phyloP scores from a whole-genome alignment of 2,329 filamentous ascomycete species.

The Emmonsiellopsis sp. region DNA sequence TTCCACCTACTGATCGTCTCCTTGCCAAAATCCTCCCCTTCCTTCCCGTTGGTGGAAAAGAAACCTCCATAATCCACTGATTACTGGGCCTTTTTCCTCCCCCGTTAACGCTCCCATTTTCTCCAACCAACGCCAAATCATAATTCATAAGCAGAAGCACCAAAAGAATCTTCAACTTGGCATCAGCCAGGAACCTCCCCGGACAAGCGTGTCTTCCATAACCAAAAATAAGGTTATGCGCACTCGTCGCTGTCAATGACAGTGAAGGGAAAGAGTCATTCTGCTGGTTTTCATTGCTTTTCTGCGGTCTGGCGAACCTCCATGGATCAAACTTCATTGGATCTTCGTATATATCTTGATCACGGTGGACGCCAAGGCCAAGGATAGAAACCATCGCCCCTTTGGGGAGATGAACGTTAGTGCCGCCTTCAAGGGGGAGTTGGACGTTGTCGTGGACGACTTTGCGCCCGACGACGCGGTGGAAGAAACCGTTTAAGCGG shows the following conservation, averaged over 20 bases:
- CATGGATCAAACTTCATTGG: not conserved
- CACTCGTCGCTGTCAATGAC: not conserved
- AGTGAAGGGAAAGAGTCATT: not conserved
- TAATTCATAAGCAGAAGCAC: not conserved
- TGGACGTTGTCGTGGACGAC: conserved; percentile 13
- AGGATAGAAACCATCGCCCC: not conserved
- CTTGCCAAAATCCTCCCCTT: not conserved
- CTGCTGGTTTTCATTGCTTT: not conserved
- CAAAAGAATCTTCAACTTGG: not conserved
- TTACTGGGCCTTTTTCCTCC: not conserved
- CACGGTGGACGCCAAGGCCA: not conserved
- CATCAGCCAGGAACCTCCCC: not conserved
- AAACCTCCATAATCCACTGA: not conserved
- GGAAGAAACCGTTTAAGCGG: conserved; percentile 24
- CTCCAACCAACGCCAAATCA: not conserved
- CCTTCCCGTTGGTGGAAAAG: not conserved
- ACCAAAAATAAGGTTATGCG: not conserved
- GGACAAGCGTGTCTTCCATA: not conserved
- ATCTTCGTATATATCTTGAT: not conserved
- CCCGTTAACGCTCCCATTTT: not conserved
- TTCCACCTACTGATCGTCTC: not conserved
- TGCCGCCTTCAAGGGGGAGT: not conserved
- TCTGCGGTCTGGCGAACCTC: not conserved
- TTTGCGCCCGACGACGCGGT: conserved; percentile 17
- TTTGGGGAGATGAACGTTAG: not conserved